Evolutionary conservation across 202 grass and related monocot species (phyloP), one percentile per base, ranked within the genome.

Genomic region (Alloteropsis angusta): DNA sequence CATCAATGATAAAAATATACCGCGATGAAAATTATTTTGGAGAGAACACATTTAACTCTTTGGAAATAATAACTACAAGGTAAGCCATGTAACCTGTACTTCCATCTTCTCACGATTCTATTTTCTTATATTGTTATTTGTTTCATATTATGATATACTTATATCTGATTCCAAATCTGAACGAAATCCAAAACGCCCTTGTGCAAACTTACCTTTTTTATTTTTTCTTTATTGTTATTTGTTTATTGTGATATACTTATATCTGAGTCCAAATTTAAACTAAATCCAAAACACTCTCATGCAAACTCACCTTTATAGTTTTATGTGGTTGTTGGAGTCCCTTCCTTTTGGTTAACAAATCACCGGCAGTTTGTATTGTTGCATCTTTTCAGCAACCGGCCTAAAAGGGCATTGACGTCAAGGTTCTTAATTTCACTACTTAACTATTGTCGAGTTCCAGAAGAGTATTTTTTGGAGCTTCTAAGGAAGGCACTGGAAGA

Each of bases 381-480:
- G 13, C 36, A 37, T 42, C 6, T 74, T 61, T 22, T 80, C 66
- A 97, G 93, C 81, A 77, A 91, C 80, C 75, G 55, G 37, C 84
- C 93, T 15, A 97, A 84, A 48, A 85, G 66, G 65, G 58, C 81
- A 82, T 60, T 30, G n/a, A 78, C 90, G 70, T 97, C 90, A 35
- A 97, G 82, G 57, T 69, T 69, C 76, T 87, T 97, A 68, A 93
- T 93, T 37, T 25, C 82, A 73, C 66, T 93, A 28, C 90, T 97
- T 74, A 44, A 81, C 12, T 77, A 81, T 76, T 82, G 93, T 58
- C 76, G 88, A 59, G 93, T 97, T 87, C 72, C 57, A 71, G 71
- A 34, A 59, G 93, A 97, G 56, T 93, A 78, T 47, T 97, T 97
- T 84, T 30, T 97, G 45, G 79, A 83, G 57, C 94, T 97, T 87